Evolutionary conservation across 2,329 filamentous ascomycete species (phyloP).

Genomic region (Aureobasidium pullulans): DNA sequence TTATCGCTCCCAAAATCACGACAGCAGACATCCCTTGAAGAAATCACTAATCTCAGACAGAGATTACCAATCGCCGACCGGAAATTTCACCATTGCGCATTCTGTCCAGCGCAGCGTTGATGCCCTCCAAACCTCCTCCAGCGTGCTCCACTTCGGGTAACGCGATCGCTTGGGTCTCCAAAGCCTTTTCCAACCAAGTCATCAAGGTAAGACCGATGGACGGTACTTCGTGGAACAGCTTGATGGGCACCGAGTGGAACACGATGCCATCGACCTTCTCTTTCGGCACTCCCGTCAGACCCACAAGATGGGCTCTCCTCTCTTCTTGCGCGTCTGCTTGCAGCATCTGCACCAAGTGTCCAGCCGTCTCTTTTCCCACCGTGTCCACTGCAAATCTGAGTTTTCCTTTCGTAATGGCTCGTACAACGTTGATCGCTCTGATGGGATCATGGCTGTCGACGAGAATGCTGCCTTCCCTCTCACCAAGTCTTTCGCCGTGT

Average conservation of each 20-base stretch:
- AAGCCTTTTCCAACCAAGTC: slow-evolving; percentile 59
- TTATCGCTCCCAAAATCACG: neutral
- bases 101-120: slow-evolving; percentile 61
- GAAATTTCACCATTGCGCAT: slow-evolving; percentile 60
- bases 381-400: slow-evolving; percentile 65
- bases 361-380: slow-evolving; percentile 56
- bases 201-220: slow-evolving; percentile 56
- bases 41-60: slow-evolving; percentile 12
- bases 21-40: neutral
- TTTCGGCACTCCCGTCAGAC: slow-evolving; percentile 61
- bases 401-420: slow-evolving; percentile 48
- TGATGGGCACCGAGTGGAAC: slow-evolving; percentile 65
- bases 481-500: slow-evolving; percentile 53
- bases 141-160: slow-evolving; percentile 60
- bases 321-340: slow-evolving; percentile 21
- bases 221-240: slow-evolving; percentile 63
- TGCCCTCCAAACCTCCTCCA: slow-evolving; percentile 54
- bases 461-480: slow-evolving; percentile 52
- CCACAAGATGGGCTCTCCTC: slow-evolving; percentile 51
- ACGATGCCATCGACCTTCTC: slow-evolving; percentile 38
- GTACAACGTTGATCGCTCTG: slow-evolving; percentile 59
- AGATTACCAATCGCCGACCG: slow-evolving; percentile 62
- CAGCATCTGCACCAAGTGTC: slow-evolving; percentile 49
- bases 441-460: slow-evolving; percentile 60
- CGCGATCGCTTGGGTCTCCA: slow-evolving; percentile 46